Evolutionary conservation across 1,139 yeast species (phyloP).

Genomic region (Arxiozyma bovina): DNA sequence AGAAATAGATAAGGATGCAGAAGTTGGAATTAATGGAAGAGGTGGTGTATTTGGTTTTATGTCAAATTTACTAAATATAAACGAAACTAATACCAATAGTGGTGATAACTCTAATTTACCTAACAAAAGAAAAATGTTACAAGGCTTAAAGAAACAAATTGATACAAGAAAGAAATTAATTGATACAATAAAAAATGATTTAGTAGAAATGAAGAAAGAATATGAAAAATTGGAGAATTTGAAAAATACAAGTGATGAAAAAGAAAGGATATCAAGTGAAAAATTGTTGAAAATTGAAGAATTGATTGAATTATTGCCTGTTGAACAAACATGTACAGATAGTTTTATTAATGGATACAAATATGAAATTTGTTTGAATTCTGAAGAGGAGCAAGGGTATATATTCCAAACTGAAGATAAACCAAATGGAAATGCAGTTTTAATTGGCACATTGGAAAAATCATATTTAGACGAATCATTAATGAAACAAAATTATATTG

Average conservation of each 20-base stretch:
- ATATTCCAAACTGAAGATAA: slow-evolving; percentile 21
- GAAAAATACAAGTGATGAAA: slow-evolving; percentile 3
- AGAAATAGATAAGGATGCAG: not conserved
- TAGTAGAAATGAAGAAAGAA: slow-evolving; percentile 1
- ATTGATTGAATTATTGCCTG: slow-evolving; percentile 10
- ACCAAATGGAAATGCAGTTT: slow-evolving; percentile 16
- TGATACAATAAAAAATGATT: not conserved
- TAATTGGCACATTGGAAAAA: slow-evolving; percentile 18
- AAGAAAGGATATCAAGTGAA: slow-evolving; percentile 1
- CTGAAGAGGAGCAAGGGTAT: slow-evolving; percentile 9
- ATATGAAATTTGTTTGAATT: slow-evolving; percentile 21
- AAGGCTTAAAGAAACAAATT: slow-evolving; percentile 10
- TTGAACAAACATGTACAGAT: slow-evolving; percentile 6
- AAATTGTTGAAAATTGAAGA: slow-evolving; percentile 8
- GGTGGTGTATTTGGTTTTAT: slow-evolving; percentile 2
- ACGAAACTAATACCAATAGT: not conserved
- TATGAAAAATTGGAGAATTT: slow-evolving; percentile 9
- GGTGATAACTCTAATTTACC: not conserved
- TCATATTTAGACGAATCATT: slow-evolving; percentile 13
- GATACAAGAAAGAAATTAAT: slow-evolving; percentile 7
- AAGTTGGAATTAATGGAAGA: not conserved
- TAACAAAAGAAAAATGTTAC: slow-evolving; percentile 1
- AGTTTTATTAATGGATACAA: slow-evolving; percentile 17
- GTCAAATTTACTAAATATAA: not conserved
- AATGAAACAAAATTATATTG: slow-evolving; percentile 14